phyloP scores from a whole-genome alignment of 2,329 filamentous ascomycete genomes.

The Volutella citrinella region DNA sequence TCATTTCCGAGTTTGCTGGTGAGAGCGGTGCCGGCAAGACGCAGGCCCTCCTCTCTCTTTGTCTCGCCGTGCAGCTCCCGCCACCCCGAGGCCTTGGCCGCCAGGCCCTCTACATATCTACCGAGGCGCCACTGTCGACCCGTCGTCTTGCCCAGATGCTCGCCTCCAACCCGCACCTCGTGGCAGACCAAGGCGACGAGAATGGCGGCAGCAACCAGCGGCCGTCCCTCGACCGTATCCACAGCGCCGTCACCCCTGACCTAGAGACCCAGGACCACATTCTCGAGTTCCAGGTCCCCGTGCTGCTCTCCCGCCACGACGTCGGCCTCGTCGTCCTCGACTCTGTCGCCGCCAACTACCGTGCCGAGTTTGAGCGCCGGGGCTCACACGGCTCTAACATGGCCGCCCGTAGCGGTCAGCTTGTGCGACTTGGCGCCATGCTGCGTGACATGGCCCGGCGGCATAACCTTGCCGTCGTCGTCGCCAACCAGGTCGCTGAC shows the following conservation, averaged over 20 bases:
- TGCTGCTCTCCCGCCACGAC: conserved; percentile 71
- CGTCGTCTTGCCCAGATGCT: conserved; percentile 79
- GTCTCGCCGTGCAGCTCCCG: conserved; percentile 81
- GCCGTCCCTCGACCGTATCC: conserved; percentile 71
- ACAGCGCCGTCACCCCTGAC: conserved; percentile 81
- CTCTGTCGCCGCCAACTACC: conserved; percentile 92
- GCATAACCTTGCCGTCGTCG: conserved; percentile 78
- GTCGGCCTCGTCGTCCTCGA: conserved; percentile 84
- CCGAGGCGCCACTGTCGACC: conserved; percentile 82
- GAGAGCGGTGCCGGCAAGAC: conserved; percentile 96
- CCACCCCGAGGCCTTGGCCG: conserved; percentile 67
- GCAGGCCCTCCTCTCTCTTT: conserved; percentile 81
- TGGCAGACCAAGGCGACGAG: too few species aligned
- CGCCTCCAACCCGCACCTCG: conserved; percentile 59
- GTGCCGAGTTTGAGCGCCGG: conserved; percentile 76
- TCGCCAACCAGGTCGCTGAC: conserved; percentile 94
- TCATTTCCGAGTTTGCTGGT: conserved; percentile 85
- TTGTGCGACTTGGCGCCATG: conserved; percentile 72
- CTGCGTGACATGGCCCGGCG: conserved; percentile 73
- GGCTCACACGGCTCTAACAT: conserved; percentile 54
- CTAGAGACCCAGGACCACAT: conserved; percentile 96
- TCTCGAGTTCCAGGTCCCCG: conserved; percentile 84
- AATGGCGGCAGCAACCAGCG: too few species aligned
- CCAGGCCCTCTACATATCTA: conserved; percentile 89
- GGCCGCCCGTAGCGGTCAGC: conserved; percentile 71